A percentile compares a stretch with the other conserved stretches of the same genome.
phyloP scores from a whole-genome alignment of 23 red algal species.

The Cyanidioschyzon merolae region DNA sequence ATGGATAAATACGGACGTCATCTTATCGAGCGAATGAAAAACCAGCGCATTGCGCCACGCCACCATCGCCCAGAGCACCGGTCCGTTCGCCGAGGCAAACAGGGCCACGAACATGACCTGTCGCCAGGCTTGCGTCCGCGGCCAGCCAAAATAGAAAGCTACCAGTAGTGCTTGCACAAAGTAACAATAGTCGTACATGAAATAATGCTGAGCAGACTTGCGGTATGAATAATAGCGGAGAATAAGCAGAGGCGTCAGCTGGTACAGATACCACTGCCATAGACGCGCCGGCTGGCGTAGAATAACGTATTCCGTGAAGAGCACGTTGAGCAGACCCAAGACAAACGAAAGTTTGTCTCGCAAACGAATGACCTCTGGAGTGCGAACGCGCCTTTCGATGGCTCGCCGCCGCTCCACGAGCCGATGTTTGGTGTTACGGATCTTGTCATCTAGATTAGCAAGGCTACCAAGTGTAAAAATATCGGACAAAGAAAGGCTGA shows the following conservation, averaged over 20 bases:
- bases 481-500: not conserved
- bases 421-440: not conserved
- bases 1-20: slow-evolving; percentile 37
- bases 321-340: slow-evolving; percentile 17
- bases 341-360: slow-evolving; percentile 34
- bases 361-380: slow-evolving; percentile 16
- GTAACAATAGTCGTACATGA: slow-evolving; percentile 50
- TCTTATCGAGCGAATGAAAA: slow-evolving; percentile 46
- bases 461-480: not conserved
- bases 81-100: slow-evolving; percentile 40
- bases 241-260: slow-evolving; percentile 26
- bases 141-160: slow-evolving; percentile 18
- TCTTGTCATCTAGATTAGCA: not conserved
- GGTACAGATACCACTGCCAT: slow-evolving; percentile 27
- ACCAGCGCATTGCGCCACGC: slow-evolving; percentile 42
- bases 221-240: slow-evolving; percentile 24
- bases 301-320: slow-evolving; percentile 31
- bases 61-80: slow-evolving; percentile 35
- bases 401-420: not conserved
- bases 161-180: slow-evolving; percentile 33
- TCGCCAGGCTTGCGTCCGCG: not conserved
- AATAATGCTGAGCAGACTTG: slow-evolving; percentile 24
- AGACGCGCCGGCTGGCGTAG: slow-evolving; percentile 13
- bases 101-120: slow-evolving; percentile 23
- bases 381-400: not conserved